Conservation (phyloP, 305 asterid species). For the Fraxinus xanthoxyloides region DNA sequence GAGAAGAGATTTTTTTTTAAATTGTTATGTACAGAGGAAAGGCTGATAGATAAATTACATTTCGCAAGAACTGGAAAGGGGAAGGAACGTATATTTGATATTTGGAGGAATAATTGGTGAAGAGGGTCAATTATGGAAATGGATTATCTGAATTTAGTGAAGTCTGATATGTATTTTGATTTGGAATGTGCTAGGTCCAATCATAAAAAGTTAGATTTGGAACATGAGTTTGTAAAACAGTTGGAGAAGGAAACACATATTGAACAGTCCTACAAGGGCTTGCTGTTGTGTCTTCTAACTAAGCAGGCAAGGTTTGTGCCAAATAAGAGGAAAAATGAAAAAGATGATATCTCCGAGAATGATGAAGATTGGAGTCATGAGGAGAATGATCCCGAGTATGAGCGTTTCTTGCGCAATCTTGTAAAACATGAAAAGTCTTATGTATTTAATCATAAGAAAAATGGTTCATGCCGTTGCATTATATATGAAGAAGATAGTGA, state of each 20-base stretch:
- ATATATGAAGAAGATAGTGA: slow-evolving; percentile 27
- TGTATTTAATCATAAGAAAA: slow-evolving; percentile 18
- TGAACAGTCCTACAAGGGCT: background rate
- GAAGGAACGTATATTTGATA: background rate
- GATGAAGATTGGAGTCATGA: background rate
- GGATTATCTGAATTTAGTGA: background rate
- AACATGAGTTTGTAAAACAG: background rate
- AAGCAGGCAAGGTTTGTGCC: background rate
- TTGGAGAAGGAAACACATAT: background rate
- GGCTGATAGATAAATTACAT: background rate
- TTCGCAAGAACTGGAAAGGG: background rate
- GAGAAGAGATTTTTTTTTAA: background rate
- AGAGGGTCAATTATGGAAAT: background rate
- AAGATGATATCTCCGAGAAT: background rate
- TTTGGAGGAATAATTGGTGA: background rate
- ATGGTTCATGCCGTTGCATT: background rate
- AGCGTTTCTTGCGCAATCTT: slow-evolving; percentile 15
- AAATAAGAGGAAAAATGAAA: background rate
- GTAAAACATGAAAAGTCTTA: slow-evolving; percentile 18
- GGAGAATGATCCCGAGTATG: slow-evolving; percentile 26
- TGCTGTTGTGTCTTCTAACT: background rate
- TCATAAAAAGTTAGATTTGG: background rate
- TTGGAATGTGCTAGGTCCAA: background rate
- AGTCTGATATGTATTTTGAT: background rate
- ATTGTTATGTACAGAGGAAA: background rate